Percentiles rank a stretch among this genome's conserved stretches.
These are phyloP conservation scores for Diospyros lotus DNA, from an alignment of 148 eudicot species.

Conservation along the genomic window DNA sequence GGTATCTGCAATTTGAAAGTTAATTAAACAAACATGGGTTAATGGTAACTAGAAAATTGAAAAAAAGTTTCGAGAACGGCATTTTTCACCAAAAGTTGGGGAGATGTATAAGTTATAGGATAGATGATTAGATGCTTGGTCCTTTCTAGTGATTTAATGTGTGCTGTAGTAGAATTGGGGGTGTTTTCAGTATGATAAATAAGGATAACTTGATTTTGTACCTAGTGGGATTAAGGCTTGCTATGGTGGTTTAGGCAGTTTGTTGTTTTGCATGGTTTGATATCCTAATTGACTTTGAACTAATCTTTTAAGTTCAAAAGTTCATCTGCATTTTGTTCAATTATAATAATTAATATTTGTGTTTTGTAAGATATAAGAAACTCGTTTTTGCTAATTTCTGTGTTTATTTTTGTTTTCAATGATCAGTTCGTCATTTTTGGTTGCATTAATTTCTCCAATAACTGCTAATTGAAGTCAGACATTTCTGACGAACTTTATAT, in stretches of 20 bases:
- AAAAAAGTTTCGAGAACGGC: not conserved
- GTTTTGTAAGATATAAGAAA: not conserved
- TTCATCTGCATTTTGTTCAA: not conserved
- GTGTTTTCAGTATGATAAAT: no score
- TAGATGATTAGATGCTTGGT: no score
- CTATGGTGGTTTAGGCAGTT: not conserved
- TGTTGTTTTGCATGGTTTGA: not conserved
- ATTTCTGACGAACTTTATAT: not conserved
- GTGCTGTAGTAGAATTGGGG: not conserved
- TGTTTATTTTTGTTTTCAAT: not conserved
- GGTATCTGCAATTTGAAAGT: no score
- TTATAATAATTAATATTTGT: not conserved
- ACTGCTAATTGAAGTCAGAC: not conserved
- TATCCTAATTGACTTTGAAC: not conserved
- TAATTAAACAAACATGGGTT: no score
- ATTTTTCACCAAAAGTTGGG: not conserved
- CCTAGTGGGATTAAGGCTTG: no score
- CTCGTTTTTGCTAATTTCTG: not conserved
- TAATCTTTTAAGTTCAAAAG: not conserved
- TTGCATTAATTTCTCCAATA: not conserved
- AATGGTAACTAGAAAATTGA: not conserved
- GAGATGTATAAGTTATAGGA: not conserved
- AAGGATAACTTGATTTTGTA: no score
- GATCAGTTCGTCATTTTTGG: not conserved
- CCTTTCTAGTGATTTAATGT: no score